Percentiles rank a stretch among this genome's conserved stretches.
Evolutionary conservation across 176 grass and related monocot genomes (phyloP).

Genomic region (Paspalum notatum): DNA sequence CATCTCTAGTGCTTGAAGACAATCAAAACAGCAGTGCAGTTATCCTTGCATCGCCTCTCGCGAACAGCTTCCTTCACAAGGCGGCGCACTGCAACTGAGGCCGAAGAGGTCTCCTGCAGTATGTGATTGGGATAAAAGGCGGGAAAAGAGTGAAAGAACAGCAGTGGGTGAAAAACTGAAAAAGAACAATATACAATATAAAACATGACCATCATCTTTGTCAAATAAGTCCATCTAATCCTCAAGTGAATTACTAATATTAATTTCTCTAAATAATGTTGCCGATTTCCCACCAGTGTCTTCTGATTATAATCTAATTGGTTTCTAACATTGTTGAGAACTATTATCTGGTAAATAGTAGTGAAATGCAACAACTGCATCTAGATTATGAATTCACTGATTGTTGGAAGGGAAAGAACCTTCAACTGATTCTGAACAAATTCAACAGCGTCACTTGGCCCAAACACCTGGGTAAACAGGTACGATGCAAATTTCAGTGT

Average conservation of each 20-base stretch:
- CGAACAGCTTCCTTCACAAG: slow-evolving; percentile 86
- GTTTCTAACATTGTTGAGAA: too few relatives aligned
- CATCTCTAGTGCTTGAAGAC: slow-evolving; percentile 60
- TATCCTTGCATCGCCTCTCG: slow-evolving; percentile 93
- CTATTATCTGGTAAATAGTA: background rate
- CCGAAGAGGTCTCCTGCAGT: slow-evolving; percentile 74
- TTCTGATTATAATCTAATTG: background rate
- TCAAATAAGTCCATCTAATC: background rate
- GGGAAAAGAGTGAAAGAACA: background rate
- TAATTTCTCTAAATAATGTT: background rate
- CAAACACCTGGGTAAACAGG: slow-evolving; percentile 68
- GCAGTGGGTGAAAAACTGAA: background rate
- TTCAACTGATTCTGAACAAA: slow-evolving; percentile 89
- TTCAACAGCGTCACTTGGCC: slow-evolving; percentile 88
- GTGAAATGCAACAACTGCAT: background rate
- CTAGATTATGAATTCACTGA: background rate
- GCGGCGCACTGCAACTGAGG: slow-evolving; percentile 61
- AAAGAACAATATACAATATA: background rate
- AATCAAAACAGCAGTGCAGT: slow-evolving; percentile 84
- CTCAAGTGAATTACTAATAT: background rate
- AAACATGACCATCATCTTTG: background rate
- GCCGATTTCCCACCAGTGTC: background rate
- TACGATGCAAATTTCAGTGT: background rate
- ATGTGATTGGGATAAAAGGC: background rate
- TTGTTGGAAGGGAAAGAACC: slow-evolving; percentile 43